phyloP scores from a whole-genome alignment of 306 rosid genomes.

The Malus sieversii region DNA sequence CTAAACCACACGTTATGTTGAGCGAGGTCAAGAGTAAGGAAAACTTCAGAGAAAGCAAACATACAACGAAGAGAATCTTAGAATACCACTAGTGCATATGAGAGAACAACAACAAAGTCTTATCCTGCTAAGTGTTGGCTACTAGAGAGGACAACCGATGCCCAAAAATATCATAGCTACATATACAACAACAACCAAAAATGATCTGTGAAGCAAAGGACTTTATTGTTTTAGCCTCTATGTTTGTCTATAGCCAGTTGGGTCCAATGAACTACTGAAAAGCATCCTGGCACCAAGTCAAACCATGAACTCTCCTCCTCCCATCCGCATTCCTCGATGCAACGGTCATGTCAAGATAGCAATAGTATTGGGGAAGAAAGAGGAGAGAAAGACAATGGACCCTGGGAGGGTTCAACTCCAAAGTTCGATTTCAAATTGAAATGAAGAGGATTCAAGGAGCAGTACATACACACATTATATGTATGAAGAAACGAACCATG shows the following conservation, averaged over 20 bases:
- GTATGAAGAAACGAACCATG: background rate
- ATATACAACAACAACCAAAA: background rate
- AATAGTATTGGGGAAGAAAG: too few species aligned
- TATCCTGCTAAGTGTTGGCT: background rate
- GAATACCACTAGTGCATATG: too few species aligned
- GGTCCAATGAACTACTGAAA: background rate
- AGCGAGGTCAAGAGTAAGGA: too few species aligned
- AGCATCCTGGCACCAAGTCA: background rate
- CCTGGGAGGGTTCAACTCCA: background rate
- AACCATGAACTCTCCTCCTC: background rate
- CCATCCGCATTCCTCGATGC: background rate
- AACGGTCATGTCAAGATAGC: background rate
- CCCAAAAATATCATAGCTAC: background rate
- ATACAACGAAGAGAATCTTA: background rate
- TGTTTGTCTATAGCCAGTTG: background rate
- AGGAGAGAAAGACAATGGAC: too few species aligned
- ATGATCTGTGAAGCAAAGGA: background rate
- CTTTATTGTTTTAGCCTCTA: background rate
- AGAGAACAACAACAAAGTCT: background rate
- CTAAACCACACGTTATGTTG: background rate
- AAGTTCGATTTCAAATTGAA: background rate
- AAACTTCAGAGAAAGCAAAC: background rate
- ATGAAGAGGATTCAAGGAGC: background rate
- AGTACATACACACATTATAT: background rate
- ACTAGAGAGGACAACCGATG: background rate